Evolutionary conservation across 2,329 filamentous ascomycete species (phyloP).

Genomic region (Scorias spongiosa): DNA sequence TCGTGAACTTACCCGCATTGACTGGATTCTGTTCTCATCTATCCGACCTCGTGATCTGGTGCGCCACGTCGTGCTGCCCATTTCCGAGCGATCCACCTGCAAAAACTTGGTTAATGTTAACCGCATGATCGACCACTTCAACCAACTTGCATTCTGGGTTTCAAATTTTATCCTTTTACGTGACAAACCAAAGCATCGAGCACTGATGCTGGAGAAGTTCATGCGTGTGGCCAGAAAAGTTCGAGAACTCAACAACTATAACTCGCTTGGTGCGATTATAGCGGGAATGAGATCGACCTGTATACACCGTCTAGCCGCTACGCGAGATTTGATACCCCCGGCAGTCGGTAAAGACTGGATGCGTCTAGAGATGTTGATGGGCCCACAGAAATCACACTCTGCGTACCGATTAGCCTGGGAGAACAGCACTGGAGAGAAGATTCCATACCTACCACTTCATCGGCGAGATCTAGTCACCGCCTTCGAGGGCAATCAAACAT

Average conservation of each 20-base stretch:
- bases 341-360: slow-evolving; percentile 72
- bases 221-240: slow-evolving; percentile 78
- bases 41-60: slow-evolving; percentile 88
- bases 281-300: slow-evolving; percentile 82
- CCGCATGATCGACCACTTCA: slow-evolving; percentile 77
- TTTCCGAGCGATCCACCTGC: slow-evolving; percentile 37
- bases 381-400: slow-evolving; percentile 79
- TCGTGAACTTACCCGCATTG: slow-evolving; percentile 82
- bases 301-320: slow-evolving; percentile 69
- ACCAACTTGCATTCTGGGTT: slow-evolving; percentile 42
- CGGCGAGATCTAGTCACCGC: slow-evolving; percentile 80
- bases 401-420: slow-evolving; percentile 97
- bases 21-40: slow-evolving; percentile 96
- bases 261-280: slow-evolving; percentile 82
- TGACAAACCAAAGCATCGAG: slow-evolving; percentile 91
- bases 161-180: slow-evolving; percentile 52
- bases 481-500: slow-evolving; percentile 82
- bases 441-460: slow-evolving; percentile 85
- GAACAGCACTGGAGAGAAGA: slow-evolving; percentile 76
- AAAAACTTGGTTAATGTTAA: slow-evolving; percentile 75
- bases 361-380: slow-evolving; percentile 80
- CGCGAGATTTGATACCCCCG: slow-evolving; percentile 56
- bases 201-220: slow-evolving; percentile 83
- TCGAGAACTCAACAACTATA: slow-evolving; percentile 91
- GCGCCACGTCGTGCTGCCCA: slow-evolving; percentile 62